Evolutionary conservation across 2,329 filamentous ascomycete species (phyloP).

Genomic region (Celoporthe dispersa): DNA sequence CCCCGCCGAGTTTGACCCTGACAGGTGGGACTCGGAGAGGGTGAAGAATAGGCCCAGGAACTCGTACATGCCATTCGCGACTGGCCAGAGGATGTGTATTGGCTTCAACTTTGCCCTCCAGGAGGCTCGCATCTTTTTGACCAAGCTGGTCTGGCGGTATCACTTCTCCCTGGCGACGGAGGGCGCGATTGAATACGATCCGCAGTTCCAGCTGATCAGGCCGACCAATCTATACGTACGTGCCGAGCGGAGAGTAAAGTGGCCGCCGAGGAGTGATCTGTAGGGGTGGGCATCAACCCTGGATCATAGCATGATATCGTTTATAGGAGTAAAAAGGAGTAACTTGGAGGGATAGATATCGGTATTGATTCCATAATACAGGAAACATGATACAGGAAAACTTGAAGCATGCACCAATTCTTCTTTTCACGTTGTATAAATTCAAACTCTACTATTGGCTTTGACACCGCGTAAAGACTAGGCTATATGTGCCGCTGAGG

Average conservation of each 20-base stretch:
- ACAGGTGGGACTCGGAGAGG: constrained; percentile 60
- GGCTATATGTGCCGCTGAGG: too few relatives aligned
- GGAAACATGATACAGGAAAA: too few relatives aligned
- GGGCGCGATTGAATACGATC: constrained; percentile 60
- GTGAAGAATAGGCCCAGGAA: constrained; percentile 57
- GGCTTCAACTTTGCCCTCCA: constrained; percentile 68
- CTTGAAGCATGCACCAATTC: background rate
- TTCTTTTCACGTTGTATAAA: background rate
- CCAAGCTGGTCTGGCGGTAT: constrained; percentile 63
- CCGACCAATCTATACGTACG: constrained; percentile 59
- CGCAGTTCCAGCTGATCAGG: constrained; percentile 61
- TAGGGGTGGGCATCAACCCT: background rate
- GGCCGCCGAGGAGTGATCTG: constrained; percentile 42
- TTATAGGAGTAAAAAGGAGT: background rate
- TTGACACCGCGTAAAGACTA: too few relatives aligned
- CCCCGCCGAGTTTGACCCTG: constrained; percentile 60
- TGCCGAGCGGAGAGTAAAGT: constrained; percentile 53
- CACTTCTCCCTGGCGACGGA: constrained; percentile 56
- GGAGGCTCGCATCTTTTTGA: constrained; percentile 63
- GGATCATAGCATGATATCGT: background rate
- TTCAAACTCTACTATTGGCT: background rate
- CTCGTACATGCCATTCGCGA: constrained; percentile 62
- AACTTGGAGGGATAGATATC: background rate
- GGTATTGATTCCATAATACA: too few relatives aligned
- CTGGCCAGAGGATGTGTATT: constrained; percentile 62